These are phyloP conservation scores for Smittium mucronatum DNA, from an alignment of 371 early-diverging fungal species.

Conservation along the genomic window DNA sequence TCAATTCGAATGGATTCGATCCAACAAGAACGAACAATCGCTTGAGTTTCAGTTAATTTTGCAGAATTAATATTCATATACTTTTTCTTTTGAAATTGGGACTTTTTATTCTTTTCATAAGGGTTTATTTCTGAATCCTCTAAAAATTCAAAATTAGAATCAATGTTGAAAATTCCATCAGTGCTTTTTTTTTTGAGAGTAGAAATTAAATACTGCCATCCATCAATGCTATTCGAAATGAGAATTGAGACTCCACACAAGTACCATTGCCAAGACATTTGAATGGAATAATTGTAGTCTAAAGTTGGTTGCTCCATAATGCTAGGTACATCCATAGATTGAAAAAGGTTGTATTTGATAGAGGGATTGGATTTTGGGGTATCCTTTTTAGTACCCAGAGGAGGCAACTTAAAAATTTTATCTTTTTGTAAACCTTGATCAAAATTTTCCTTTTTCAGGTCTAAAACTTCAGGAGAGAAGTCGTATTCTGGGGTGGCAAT, in stretches of 20 bases:
- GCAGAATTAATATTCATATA: neutral
- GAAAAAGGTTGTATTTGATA: neutral
- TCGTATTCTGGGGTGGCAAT: neutral
- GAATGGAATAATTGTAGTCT: neutral
- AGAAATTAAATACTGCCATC: neutral
- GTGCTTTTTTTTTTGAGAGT: neutral
- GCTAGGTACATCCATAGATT: neutral
- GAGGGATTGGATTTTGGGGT: neutral
- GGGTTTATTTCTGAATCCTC: neutral
- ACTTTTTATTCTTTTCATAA: neutral
- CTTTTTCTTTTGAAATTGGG: neutral
- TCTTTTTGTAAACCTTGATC: neutral
- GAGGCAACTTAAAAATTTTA: neutral
- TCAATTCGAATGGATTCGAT: constrained; percentile 18
- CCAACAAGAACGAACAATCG: constrained; percentile 15
- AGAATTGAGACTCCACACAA: constrained; percentile 1
- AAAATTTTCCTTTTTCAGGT: too few relatives aligned
- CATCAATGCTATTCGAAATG: neutral
- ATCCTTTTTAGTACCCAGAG: neutral
- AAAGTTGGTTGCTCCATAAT: neutral
- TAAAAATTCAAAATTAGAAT: neutral
- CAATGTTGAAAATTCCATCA: too few relatives aligned
- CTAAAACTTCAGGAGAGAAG: neutral
- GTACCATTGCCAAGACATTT: constrained; percentile 7
- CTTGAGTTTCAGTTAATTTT: neutral